Base-by-base conservation (phyloP, 1,284 basidiomycete genomes). In the Puccinia hordei region DNA sequence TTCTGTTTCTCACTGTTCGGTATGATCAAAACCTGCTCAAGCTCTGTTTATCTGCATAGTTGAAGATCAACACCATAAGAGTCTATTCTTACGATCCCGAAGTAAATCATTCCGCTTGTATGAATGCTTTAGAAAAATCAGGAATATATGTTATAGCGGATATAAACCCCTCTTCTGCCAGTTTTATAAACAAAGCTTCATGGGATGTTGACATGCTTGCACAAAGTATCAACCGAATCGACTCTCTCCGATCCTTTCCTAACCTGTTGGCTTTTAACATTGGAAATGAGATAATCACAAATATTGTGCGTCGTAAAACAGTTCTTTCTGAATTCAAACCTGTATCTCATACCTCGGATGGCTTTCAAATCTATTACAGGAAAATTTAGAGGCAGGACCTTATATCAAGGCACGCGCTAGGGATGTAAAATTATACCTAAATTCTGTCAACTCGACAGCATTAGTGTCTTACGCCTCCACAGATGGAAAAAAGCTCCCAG, bases 101-200 rank as follows among this genome's bases (percentile, higher is more conserved):
- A 41, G 86, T 91, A 81, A 91, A 95, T 86, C 94, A 97, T 83
- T 93, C 94, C 85, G 87, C 87, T 0, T 97, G 94, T 86, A 96
- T 97, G 94, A 87, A 87, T 66, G 86, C 90, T 10, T 88, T 97
- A 81, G 91, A 90, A 83, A 87, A 87, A 55, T 93, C 93, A 57
- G 92, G 92, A 55, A 96, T 96, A 82, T 96, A 96, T 86, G 90
- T 92, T 75, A 91, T 96, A 91, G 94, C 96, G 82, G 94, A 96
- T 85, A 88, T 96, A 69, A 89, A 92, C 0, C 87, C 94, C 13
- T 94, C 94, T 22, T 86, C 92, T 51, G 95, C 94, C 84, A 93
- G 94, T 57, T 93, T 92, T 46, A 94, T 95, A 82, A 90, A 94
- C 86, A 90, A 93, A 41, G 85, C 87, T 35, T 85, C 87, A 33